Evolutionary conservation across 345 rosid species (phyloP).

Genomic region (Gossypium bickii): DNA sequence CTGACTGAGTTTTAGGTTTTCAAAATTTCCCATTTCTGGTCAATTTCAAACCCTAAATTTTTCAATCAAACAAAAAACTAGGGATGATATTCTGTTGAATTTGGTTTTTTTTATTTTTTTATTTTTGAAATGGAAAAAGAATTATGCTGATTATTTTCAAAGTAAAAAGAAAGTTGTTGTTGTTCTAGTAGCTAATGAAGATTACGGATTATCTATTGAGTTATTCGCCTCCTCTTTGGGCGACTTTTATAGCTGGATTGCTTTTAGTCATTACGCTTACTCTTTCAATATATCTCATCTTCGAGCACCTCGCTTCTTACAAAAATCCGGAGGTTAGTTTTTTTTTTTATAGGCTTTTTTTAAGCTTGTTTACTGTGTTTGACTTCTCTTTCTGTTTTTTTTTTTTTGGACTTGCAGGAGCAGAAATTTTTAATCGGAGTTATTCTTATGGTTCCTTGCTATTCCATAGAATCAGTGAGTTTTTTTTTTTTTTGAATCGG

Average conservation of each 20-base stretch:
- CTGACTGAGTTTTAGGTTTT: slow-evolving; percentile 8
- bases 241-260: slow-evolving; percentile 55
- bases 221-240: slow-evolving; percentile 71
- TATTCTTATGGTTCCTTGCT: slow-evolving; percentile 98
- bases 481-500: not conserved
- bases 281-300: slow-evolving; percentile 71
- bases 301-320: slow-evolving; percentile 92
- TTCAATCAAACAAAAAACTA: not conserved
- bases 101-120: too few relatives aligned
- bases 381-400: not conserved
- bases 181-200: slow-evolving; percentile 28
- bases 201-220: slow-evolving; percentile 23
- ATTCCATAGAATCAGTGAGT: slow-evolving; percentile 86
- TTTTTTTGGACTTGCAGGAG: slow-evolving; percentile 48
- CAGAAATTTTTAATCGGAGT: slow-evolving; percentile 97
- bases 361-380: not conserved
- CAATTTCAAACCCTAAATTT: not conserved
- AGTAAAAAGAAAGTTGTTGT: not conserved
- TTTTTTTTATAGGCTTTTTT: not conserved
- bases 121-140: not conserved
- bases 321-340: slow-evolving; percentile 86
- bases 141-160: not conserved
- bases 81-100: not conserved
- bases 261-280: slow-evolving; percentile 55
- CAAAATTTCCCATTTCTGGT: not conserved